Evolutionary conservation across 2,329 filamentous ascomycete genomes (phyloP).

Genomic region (Endothia cerciana): DNA sequence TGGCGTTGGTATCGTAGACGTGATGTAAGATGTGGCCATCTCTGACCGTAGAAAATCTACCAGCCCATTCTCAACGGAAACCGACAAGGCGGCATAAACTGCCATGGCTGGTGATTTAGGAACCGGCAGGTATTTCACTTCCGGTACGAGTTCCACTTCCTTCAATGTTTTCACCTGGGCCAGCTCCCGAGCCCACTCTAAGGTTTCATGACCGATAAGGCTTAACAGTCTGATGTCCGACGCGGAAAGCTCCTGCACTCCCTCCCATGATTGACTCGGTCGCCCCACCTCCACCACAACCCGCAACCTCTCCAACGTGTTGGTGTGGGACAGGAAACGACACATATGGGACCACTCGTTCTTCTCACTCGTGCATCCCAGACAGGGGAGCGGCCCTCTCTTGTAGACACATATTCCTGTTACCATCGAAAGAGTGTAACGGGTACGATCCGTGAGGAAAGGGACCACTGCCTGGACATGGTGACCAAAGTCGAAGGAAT

Average conservation of each 20-base stretch:
- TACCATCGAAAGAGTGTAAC: conserved; percentile 50
- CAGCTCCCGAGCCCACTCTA: conserved; percentile 63
- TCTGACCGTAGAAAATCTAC: conserved; percentile 18
- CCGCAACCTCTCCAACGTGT: conserved; percentile 47
- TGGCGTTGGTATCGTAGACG: not conserved
- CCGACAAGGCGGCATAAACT: conserved; percentile 63
- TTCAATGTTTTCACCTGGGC: conserved; percentile 52
- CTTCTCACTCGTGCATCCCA: conserved; percentile 53
- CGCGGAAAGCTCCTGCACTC: conserved; percentile 48
- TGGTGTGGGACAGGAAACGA: conserved; percentile 46
- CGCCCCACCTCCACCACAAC: conserved; percentile 60
- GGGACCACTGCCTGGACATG: conserved; percentile 64
- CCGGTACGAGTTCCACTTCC: conserved; percentile 54
- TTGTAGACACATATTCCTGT: conserved; percentile 58
- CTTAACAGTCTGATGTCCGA: conserved; percentile 52
- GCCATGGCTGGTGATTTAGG: conserved; percentile 58
- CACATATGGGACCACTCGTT: conserved; percentile 60
- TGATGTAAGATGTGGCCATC: conserved; percentile 8
- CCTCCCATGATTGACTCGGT: conserved; percentile 52
- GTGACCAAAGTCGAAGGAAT: conserved; percentile 62
- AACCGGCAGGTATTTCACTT: conserved; percentile 57
- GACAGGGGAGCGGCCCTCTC: conserved; percentile 54
- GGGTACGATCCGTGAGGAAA: conserved; percentile 59
- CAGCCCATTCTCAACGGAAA: conserved; percentile 53
- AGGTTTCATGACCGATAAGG: conserved; percentile 49